Evolutionary conservation across 345 rosid genomes (phyloP), one percentile per base, ranked within the genome.

Genomic region (Nephelium lappaceum): DNA sequence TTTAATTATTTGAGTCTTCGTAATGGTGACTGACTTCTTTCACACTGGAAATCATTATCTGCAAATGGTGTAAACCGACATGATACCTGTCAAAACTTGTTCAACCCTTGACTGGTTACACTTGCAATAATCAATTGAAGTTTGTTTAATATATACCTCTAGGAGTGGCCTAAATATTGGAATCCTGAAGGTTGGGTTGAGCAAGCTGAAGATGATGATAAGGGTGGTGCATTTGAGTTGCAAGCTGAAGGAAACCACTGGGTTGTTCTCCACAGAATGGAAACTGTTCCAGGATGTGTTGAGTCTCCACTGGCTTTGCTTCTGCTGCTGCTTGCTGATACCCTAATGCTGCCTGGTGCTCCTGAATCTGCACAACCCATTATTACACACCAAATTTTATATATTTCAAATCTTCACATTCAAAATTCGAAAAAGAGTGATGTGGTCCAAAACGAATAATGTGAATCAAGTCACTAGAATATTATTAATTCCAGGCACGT

Each of bases 151-250:
- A 31, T 31, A 31, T 31, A n/a, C 36, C 36, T 31, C 36, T 31
- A 31, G 36, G 36, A 31, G 36, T 31, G 36, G 36, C 36, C 36
- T 31, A 74, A 67, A 82, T 27, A 57, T 43, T 75, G 23, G 84
- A 76, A 53, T 82, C 83, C 67, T 84, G 85, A 67, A 85, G 88
- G 75, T 74, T 87, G 78, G 97, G 95, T 81, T 93, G 95, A 78
- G 90, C 90, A 53, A 89, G 95, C 86, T 93, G 95, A 78, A 93
- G 95, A 75, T 79, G 94, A 71, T 77, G 86, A 73, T 89, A 89
- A 14, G 90, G 85, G 69, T 89, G 85, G 69, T 89, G 85, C 31
- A 91, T 77, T 45, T 86, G 88, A 72, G 89, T 87, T 38, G 90
- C 83, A 11, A 91, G 90, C 87, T 93, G 97, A 81, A 93, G 97